Base-by-base conservation (phyloP, 2,329 filamentous ascomycete genomes). In the Venturia nashicola region DNA sequence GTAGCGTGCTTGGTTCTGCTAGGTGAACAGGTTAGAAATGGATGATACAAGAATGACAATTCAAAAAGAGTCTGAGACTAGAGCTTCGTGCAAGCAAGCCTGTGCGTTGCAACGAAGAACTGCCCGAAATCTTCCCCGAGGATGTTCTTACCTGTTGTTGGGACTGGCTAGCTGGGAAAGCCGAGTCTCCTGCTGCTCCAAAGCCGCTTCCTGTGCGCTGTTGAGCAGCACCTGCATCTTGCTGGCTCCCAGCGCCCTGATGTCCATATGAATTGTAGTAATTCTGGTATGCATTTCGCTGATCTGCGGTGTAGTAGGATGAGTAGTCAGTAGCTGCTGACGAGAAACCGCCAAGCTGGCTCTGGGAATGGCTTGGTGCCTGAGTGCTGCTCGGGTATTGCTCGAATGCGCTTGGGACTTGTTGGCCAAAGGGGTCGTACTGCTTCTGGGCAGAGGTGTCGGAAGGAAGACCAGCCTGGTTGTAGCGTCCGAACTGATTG, bases 401-500 rank as follows among this genome's bases (percentile, higher is more conserved):
- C 59, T 81, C 79, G 68, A 75, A 80, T 62, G 77, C 75, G 67
- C 69, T 77, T 39, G 74, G 75, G 61, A 78, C 77, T 73, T 91
- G 90, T 73, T 91, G 90, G 69, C 82, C 84, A 73, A 96, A 97
- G 0, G 90, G 84, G 72, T 97, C 93, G 75, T 91, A 92, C 2
- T 88, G 85, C 79, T 97, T 97, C 75, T 91, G 88, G 5, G 81
- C 77, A 64, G 83, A 79, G 23, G 81, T 76, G 64, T 91, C 88
- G 64, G 86, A 73, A 57, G 51, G 51, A 36, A 57, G 51, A 63
- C 79, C 80, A 62, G 81, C 72, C 70, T 88, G 87, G 61, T 82
- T 84, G 71, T 87, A 92, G 64, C 89, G 86, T 65, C 83, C 84
- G 70, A 86, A 92, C 70, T 88, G 85, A 72, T 85, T 84, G 70